These are phyloP conservation scores for Tuber magnatum DNA, from an alignment of 495 filamentous ascomycete genomes.

Conservation along the genomic window DNA sequence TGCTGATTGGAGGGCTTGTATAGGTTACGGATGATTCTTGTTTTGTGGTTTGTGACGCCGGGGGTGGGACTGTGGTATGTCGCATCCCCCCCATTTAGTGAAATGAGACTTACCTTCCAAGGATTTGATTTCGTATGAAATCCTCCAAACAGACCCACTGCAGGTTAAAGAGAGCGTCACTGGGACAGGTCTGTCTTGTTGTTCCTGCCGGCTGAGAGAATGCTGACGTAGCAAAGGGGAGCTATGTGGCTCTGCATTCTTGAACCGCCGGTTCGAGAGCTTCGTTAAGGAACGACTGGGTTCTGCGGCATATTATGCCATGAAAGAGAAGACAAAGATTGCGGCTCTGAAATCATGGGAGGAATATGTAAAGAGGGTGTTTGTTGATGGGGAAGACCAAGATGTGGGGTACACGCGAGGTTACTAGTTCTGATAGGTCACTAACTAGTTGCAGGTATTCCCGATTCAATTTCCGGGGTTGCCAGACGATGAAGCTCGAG, in stretches of 20 bases:
- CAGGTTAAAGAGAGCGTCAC: conserved; percentile 48
- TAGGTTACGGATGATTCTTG: conserved; percentile 44
- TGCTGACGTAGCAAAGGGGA: conserved; percentile 42
- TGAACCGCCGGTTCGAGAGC: conserved; percentile 63
- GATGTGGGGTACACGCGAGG: conserved; percentile 43
- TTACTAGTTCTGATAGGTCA: background rate
- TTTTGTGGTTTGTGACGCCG: conserved; percentile 54
- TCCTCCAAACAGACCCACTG: conserved; percentile 48
- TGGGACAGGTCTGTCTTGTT: conserved; percentile 44
- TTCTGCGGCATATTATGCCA: conserved; percentile 54
- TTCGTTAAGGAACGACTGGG: conserved; percentile 55
- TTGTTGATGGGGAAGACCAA: conserved; percentile 59
- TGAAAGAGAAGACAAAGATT: conserved; percentile 45
- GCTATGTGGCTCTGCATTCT: conserved; percentile 52
- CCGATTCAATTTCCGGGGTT: conserved; percentile 56
- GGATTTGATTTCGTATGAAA: conserved; percentile 50
- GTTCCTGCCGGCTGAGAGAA: background rate
- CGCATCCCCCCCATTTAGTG: background rate
- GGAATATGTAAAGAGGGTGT: conserved; percentile 65
- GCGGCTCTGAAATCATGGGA: conserved; percentile 54
- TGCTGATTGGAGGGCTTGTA: background rate
- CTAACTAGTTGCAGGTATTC: conserved; percentile 39
- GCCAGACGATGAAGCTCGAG: conserved; percentile 58
- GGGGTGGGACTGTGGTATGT: conserved; percentile 51
- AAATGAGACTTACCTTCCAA: background rate